Evolutionary conservation across 139 green algal species (phyloP), one percentile per base, ranked within the genome.

Genomic region (Axilococcus clingmanii): DNA sequence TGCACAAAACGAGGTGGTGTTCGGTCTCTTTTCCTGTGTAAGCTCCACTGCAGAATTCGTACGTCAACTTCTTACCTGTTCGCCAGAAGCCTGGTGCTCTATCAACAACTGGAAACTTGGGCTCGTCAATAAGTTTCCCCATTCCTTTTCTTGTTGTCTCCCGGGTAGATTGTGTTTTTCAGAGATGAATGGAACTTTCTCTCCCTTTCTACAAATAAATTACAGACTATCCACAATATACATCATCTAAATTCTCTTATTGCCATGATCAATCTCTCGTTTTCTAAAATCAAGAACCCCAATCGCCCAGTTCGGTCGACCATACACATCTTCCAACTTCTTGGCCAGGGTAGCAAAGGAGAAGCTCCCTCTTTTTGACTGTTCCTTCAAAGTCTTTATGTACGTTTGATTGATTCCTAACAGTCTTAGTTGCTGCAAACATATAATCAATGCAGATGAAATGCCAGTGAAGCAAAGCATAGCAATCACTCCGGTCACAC

Each of bases 91-190:
- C 27, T 4, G 63, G 63, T 8, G 63, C 33, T 20, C 14, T 44
- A 48, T 66, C 40, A 27, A 66, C 51, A 22, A 72, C 63, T 9
- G 63, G 42, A 22, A 42, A 72, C 17, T 40, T 30, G 17, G 63
- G 56, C 47, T 62, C 56, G 27, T 61, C 48, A 1, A 72, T 44
- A 28, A 72, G 57, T 20, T 65, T 51, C 5, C 28, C 34, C 48
- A 59, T 61, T 24, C 9, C 12, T 38, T 38, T n/a, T 38, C 9
- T 38, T 9, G 33, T 38, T 12, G 12, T 12, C 9, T n/a, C 9
- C 33, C 33, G 12, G 33, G 11, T 12, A 38, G 12, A 12, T 38
- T 9, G 11, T 12, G 51, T 23, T 7, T 24, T 44, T 42, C 30
- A 53, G 6, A 33, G 8, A 9, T 17, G 12, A 36, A 12, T 49